Base-by-base conservation (phyloP, 1,139 yeast genomes). In the Candida pseudoviswanathii region DNA sequence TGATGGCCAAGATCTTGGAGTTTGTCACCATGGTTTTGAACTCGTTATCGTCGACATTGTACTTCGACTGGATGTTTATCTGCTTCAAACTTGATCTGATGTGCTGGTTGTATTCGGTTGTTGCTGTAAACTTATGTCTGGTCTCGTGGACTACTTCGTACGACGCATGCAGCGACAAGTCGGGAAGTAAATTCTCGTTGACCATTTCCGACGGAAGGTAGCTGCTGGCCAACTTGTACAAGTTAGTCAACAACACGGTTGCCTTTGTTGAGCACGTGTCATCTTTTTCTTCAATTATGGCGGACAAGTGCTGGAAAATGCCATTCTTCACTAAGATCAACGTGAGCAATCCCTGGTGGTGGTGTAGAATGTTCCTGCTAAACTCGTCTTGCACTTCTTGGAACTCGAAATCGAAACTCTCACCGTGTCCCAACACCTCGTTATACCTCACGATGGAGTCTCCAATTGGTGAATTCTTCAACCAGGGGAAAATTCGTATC, bases 1-100 rank as follows among this genome's bases (percentile, higher is more conserved):
- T 94, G 0, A 96, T 84, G 5, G 86, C 78, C 42, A 90, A 66
- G 1, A 94, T 91, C 55, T 79, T 84, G 0, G 96, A 84, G 45
- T 85, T 85, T 39, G 73, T 70, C 5, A 94, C 74, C 70, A 89
- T 73, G 49, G 78, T 77, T 57, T 87, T 85, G 58, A 92, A 82
- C 44, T 85, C 86, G 0, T 73, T 57, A 51, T 91, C 97, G 59
- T 89, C 96, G 31, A 87, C 73, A 45, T 79, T 75, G 31, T 75
- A 74, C 5, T 81, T 78, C 47, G 81, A 66, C 41, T 74, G 73
- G 8, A 77, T 71, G 44, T 72, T 76, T 30, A 79, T 70, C 16
- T 68, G 68, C 49, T 71, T 74, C 2, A 80, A 63, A 41, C 68
- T 65, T 24, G 64, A 58, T 53, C 64, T 61, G 40, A 72, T 59